A percentile compares a stretch with the other conserved stretches of the same genome.
Evolutionary conservation across 306 rosid species (phyloP).

Genomic region (Medicago ruthenica): DNA sequence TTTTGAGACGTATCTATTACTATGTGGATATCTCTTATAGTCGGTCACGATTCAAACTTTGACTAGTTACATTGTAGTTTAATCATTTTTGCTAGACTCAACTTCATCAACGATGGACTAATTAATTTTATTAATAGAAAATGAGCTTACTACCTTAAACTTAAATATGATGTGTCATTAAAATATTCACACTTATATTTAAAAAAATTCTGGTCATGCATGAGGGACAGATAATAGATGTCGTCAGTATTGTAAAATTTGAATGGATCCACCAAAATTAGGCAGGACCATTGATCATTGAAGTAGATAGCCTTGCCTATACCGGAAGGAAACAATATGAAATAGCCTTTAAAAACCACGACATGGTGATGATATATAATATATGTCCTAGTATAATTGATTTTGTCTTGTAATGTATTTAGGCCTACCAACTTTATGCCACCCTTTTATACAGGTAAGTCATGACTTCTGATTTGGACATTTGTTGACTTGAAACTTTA

Average conservation of each 20-base stretch:
- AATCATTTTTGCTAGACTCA: no score
- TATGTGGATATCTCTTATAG: no score
- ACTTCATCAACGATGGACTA: no score
- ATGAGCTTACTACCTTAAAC: no score
- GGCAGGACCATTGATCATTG: not conserved
- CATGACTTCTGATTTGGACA: not conserved
- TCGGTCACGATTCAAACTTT: no score
- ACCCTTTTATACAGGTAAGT: not conserved
- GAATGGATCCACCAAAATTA: constrained; percentile 15
- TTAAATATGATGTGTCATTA: not conserved
- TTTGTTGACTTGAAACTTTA: not conserved
- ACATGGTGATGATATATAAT: constrained; percentile 24
- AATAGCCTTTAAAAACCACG: not conserved
- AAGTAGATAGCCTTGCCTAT: not conserved
- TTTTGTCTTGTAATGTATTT: constrained; percentile 14
- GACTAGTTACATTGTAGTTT: no score
- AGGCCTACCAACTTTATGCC: constrained; percentile 18
- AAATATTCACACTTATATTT: not conserved
- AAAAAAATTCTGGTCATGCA: not conserved
- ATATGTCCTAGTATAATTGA: constrained; percentile 13
- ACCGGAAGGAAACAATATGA: not conserved
- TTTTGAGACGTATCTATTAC: no score
- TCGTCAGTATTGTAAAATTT: not conserved
- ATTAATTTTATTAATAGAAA: no score
- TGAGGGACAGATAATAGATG: constrained; percentile 7